Evolutionary conservation across 1,284 basidiomycete genomes (phyloP), one percentile per base, ranked within the genome.

Genomic region (Tausonia pullulans): DNA sequence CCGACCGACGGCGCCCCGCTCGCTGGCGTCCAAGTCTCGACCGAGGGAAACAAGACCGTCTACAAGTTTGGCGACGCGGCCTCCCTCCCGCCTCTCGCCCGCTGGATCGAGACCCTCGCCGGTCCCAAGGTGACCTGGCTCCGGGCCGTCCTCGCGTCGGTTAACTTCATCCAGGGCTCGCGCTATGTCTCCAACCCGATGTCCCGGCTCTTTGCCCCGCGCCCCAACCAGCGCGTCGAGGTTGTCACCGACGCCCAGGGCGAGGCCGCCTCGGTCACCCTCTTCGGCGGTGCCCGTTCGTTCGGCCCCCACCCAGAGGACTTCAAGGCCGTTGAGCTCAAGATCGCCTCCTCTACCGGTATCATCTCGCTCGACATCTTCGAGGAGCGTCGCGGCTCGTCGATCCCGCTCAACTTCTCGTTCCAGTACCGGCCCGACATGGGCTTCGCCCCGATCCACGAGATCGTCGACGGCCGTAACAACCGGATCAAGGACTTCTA

Each of bases 401-500:
- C 87, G 1, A 84, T 98, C 39, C 90, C 94, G 11, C 85, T 98
- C 49, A 74, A 79, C 61, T 84, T 98, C 71, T 81, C 85, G 70
- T 98, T 93, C 82, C 76, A 81, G 68, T 98, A 97, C 79, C 85
- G 87, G 72, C 92, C 94, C 13, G 85, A 88, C 27, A 86, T 87
- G 78, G 90, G 91, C 52, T 96, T 83, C 70, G 89, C 90, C 4
- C 92, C 95, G 45, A 93, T 98, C 71, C 94, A 97, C 74, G 95
- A 98, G 75, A 79, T 94, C 69, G 83, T 85, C 41, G 81, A 84
- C 13, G 89, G 84, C 69, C 87, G 95, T 71, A 98, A 95, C 79
- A 81, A 81, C 69, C 84, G 90, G 68, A 96, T 98, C 81, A 98
- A 98, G 79, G 83, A 87, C 70, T 94, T 94, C 74, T 95, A 97